Percentiles rank a stretch among this genome's conserved stretches.
Conservation (phyloP, 2,329 filamentous ascomycete species). For the Aspergillus spinulosporus region DNA sequence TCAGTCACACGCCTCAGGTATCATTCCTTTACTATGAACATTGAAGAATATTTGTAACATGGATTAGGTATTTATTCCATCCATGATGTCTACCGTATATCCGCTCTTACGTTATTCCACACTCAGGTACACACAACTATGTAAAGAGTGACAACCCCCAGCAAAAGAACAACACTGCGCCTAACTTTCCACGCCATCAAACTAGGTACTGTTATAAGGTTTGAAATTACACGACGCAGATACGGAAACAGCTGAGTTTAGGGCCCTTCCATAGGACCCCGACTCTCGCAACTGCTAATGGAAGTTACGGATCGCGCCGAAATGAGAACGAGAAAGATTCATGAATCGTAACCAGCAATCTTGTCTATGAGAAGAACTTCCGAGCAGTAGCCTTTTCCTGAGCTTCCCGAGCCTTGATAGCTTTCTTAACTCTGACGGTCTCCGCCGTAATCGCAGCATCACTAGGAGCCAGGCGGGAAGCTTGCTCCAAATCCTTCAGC, state of each 20-base stretch:
- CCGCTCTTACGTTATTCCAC: neutral
- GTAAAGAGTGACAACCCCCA: neutral
- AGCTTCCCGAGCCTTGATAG: constrained; percentile 68
- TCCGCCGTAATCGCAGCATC: constrained; percentile 76
- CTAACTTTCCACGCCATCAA: constrained; percentile 16
- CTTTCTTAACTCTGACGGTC: constrained; percentile 74
- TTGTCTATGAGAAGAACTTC: constrained; percentile 73
- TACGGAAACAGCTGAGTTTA: neutral
- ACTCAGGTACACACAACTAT: neutral
- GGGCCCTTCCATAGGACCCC: neutral
- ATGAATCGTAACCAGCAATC: constrained; percentile 29
- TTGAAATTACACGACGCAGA: constrained; percentile 2
- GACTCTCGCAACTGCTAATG: constrained; percentile 15
- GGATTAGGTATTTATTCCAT: too few species aligned
- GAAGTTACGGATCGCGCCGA: constrained; percentile 10
- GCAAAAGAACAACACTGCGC: constrained; percentile 9
- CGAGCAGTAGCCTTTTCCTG: constrained; percentile 92
- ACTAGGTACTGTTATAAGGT: constrained; percentile 7
- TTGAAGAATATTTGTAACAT: neutral
- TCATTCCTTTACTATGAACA: neutral
- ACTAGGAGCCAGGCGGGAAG: constrained; percentile 69
- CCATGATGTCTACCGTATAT: too few species aligned
- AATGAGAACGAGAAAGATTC: constrained; percentile 26
- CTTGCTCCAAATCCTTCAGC: constrained; percentile 71
- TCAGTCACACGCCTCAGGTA: neutral